phyloP scores from a whole-genome alignment of 192 early-diverging fungal genomes.

The Chytriomyces sp. region DNA sequence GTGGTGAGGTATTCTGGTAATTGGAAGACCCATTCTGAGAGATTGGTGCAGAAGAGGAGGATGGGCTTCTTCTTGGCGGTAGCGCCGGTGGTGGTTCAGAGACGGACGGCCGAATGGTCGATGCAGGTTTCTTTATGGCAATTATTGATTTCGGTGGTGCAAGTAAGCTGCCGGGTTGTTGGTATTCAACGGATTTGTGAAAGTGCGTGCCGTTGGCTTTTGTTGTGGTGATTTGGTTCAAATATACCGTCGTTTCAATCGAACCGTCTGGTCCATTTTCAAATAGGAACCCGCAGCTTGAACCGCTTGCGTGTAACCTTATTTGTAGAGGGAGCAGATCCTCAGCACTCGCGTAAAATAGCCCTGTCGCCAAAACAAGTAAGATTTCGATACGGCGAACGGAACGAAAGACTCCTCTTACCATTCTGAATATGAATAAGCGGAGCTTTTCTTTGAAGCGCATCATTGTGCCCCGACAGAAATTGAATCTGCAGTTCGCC shows the following conservation, averaged over 20 bases:
- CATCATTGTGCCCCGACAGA: constrained; percentile 14
- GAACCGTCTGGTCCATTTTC: constrained; percentile 24
- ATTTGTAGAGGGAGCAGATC: constrained; percentile 8
- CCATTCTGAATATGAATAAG: constrained; percentile 20
- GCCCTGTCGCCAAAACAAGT: not conserved
- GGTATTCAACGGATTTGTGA: constrained; percentile 14
- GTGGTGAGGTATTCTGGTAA: not conserved
- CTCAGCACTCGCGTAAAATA: constrained; percentile 9
- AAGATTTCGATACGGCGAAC: not conserved
- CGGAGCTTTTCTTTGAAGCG: constrained; percentile 2
- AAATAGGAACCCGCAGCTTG: constrained; percentile 20
- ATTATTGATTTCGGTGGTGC: not conserved
- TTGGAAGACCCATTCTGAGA: constrained; percentile 6
- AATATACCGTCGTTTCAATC: not conserved
- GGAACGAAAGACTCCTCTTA: not conserved
- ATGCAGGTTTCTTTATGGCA: not conserved
- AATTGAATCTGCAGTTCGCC: constrained; percentile 19
- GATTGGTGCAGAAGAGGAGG: not conserved
- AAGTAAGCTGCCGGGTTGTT: not conserved
- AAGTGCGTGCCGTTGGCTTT: not conserved
- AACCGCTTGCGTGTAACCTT: not conserved
- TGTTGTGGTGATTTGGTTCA: not conserved
- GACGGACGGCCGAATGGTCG: not conserved
- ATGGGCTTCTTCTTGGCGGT: constrained; percentile 3
- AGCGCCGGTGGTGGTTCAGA: constrained; percentile 1